Conservation (phyloP, 768 basidiomycete species). For the Agrocybe pediades region DNA sequence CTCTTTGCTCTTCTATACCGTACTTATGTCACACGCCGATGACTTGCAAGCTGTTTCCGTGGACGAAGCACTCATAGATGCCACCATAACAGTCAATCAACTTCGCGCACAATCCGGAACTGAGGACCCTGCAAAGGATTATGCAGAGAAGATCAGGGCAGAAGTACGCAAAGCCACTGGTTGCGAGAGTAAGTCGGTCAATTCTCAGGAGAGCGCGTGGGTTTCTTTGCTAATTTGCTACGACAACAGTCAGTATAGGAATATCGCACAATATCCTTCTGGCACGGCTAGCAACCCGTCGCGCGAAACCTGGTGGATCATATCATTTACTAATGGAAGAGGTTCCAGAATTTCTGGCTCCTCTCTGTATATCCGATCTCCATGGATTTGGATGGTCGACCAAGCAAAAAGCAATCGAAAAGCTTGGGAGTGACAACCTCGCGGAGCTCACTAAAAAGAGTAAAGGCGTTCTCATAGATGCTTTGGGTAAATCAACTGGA, state of each 20-base stretch:
- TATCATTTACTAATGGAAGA: constrained; percentile 68
- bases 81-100: constrained; percentile 60
- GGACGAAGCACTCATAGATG: constrained; percentile 94
- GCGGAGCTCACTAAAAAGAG: constrained; percentile 69
- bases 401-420: constrained; percentile 77
- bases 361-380: constrained; percentile 76
- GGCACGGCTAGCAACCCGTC: constrained; percentile 87
- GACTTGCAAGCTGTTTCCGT: constrained; percentile 95
- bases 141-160: constrained; percentile 80
- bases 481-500: constrained; percentile 79
- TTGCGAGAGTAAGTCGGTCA: constrained; percentile 68
- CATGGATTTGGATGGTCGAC: constrained; percentile 85
- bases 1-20: constrained; percentile 89
- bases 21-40: constrained; percentile 87
- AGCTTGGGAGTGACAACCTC: constrained; percentile 70
- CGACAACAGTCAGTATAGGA: constrained; percentile 78
- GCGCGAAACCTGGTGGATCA: constrained; percentile 89
- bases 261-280: constrained; percentile 91
- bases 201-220: background rate
- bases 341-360: constrained; percentile 56
- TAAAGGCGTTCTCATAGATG: constrained; percentile 64
- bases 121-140: constrained; percentile 68
- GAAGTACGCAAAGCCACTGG: constrained; percentile 78
- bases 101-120: constrained; percentile 28
- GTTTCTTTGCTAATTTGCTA: background rate